These are phyloP conservation scores for Stentor coeruleus DNA, from an alignment of 73 alveolate genomes.

Conservation along the genomic window DNA sequence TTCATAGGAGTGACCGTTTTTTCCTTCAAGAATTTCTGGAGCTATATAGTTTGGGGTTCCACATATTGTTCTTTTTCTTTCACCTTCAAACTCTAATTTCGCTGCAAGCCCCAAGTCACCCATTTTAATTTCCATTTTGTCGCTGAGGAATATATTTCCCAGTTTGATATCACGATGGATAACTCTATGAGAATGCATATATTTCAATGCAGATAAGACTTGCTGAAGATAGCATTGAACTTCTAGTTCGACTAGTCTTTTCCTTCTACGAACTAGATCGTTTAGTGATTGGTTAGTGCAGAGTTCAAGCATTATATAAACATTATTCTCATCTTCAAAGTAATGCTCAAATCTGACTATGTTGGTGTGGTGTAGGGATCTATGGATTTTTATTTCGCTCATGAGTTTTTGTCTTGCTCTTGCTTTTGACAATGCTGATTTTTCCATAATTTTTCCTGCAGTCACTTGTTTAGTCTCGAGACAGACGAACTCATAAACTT, in stretches of 20 bases:
- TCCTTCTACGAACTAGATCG: conserved; percentile 86
- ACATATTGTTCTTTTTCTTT: conserved; percentile 87
- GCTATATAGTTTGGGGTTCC: conserved; percentile 93
- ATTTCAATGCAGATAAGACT: conserved; percentile 68
- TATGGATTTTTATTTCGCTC: conserved; percentile 93
- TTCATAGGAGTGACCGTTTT: conserved; percentile 61
- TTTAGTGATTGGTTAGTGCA: conserved; percentile 79
- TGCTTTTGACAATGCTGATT: conserved; percentile 75
- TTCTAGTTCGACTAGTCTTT: conserved; percentile 84
- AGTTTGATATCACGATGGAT: conserved; percentile 83
- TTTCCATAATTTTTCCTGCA: conserved; percentile 89
- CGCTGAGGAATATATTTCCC: conserved; percentile 83
- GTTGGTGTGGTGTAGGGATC: conserved; percentile 81
- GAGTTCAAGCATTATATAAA: conserved; percentile 79
- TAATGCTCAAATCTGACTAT: conserved; percentile 93
- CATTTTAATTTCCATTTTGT: conserved; percentile 58
- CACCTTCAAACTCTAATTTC: conserved; percentile 87
- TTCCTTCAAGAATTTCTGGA: conserved; percentile 77
- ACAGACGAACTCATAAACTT: conserved; percentile 77
- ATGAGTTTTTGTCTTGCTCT: conserved; percentile 89
- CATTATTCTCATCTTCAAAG: conserved; percentile 88
- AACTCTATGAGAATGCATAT: conserved; percentile 56
- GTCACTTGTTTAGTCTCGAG: conserved; percentile 47
- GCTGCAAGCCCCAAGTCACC: conserved; percentile 97
- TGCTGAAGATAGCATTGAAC: conserved; percentile 81